phyloP scores from a whole-genome alignment of 2,329 filamentous ascomycete genomes.

The Fusarium tanahbumbuense region DNA sequence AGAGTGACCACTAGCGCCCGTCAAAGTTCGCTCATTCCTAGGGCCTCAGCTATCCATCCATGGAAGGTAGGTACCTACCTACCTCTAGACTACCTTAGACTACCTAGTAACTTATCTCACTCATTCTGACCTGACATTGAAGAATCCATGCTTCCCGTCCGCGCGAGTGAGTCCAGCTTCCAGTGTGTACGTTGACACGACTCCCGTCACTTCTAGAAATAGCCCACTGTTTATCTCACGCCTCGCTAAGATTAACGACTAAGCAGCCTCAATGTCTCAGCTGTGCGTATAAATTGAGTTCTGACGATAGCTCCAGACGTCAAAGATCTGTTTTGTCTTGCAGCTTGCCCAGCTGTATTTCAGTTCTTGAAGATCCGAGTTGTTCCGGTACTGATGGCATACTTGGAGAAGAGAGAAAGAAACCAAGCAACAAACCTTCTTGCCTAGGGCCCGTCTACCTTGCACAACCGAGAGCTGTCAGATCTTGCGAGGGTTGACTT shows the following conservation, averaged over 20 bases:
- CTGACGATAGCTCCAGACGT: not conserved
- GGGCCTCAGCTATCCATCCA: not conserved
- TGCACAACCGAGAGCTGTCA: conserved; percentile 4
- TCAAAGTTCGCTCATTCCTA: conserved; percentile 8
- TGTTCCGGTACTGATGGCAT: not conserved
- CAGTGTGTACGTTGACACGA: not conserved
- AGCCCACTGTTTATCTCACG: conserved; percentile 2
- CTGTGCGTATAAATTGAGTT: conserved; percentile 3
- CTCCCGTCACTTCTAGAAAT: conserved; percentile 16
- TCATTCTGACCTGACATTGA: not conserved
- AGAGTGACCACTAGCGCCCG: conserved; percentile 5
- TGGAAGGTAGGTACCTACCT: too few species aligned
- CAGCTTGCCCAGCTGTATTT: not conserved
- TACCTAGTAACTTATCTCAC: not conserved
- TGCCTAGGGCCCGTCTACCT: conserved; percentile 15
- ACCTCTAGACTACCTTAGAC: too few species aligned
- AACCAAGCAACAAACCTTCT: conserved; percentile 13
- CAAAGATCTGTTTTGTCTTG: not conserved
- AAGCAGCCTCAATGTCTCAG: conserved; percentile 36
- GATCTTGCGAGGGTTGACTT: conserved; percentile 12
- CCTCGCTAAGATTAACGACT: conserved; percentile 26
- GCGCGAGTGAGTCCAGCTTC: not conserved
- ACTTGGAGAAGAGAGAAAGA: not conserved
- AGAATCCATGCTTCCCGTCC: not conserved
- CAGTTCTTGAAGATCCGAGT: not conserved